phyloP scores from a whole-genome alignment of 805 yeast genomes.

The Wickerhamomyces silvicola region DNA sequence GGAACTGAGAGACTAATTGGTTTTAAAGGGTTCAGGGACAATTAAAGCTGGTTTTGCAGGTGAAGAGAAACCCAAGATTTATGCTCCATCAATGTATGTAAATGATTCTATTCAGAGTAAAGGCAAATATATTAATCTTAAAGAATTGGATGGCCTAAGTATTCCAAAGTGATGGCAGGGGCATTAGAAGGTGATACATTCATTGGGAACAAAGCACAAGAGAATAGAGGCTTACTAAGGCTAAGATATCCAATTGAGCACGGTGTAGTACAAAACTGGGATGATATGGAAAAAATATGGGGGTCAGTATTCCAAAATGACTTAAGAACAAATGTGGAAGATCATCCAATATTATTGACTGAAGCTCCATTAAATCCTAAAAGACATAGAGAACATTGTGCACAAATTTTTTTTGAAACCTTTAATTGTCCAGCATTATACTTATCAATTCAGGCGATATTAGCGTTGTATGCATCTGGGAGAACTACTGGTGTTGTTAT shows the following conservation, averaged over 20 bases:
- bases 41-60: constrained; percentile 92
- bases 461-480: constrained; percentile 83
- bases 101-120: neutral
- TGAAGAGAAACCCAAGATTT: constrained; percentile 68
- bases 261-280: constrained; percentile 80
- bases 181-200: constrained; percentile 59
- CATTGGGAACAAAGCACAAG: constrained; percentile 72
- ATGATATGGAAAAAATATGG: constrained; percentile 83
- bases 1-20: constrained; percentile 56
- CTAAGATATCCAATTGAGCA: constrained; percentile 70
- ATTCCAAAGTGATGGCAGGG: constrained; percentile 76
- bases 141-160: constrained; percentile 74
- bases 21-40: constrained; percentile 62
- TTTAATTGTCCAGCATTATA: constrained; percentile 87
- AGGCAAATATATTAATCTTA: constrained; percentile 1
- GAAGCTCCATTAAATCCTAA: constrained; percentile 86
- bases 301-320: constrained; percentile 53
- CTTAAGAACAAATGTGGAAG: constrained; percentile 55
- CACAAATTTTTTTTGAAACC: constrained; percentile 85
- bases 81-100: constrained; percentile 48
- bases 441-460: constrained; percentile 87
- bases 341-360: constrained; percentile 82
- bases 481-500: constrained; percentile 85
- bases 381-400: constrained; percentile 83
- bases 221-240: constrained; percentile 67